phyloP scores from a whole-genome alignment of 2,329 filamentous ascomycete genomes.

The Teratosphaeriaceae sp. region DNA sequence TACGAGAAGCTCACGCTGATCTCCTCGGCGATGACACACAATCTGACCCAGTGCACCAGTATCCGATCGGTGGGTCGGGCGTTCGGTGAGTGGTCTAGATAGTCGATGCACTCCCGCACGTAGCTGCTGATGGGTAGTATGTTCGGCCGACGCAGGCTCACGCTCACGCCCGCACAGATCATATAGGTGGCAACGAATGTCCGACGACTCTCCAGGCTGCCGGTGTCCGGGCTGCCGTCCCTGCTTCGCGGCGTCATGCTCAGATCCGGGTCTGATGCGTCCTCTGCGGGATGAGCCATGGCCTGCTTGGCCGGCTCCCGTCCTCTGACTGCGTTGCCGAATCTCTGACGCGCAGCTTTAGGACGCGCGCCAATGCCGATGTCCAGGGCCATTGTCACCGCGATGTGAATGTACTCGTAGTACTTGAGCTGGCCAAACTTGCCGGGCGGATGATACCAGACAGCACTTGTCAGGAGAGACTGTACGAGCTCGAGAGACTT shows the following conservation, averaged over 20 bases:
- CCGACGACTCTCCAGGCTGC: conserved; percentile 49
- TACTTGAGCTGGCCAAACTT: conserved; percentile 40
- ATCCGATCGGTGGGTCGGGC: conserved; percentile 52
- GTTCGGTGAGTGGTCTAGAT: conserved; percentile 49
- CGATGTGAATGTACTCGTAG: conserved; percentile 48
- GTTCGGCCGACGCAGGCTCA: conserved; percentile 56
- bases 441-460: conserved; percentile 46
- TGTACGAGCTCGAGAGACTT: conserved; percentile 49
- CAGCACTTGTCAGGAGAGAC: conserved; percentile 41
- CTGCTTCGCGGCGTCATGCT: conserved; percentile 17
- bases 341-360: conserved; percentile 8
- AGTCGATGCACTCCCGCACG: conserved; percentile 53
- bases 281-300: conserved; percentile 19
- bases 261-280: conserved; percentile 21
- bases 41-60: conserved; percentile 54
- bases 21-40: conserved; percentile 61
- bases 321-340: conserved; percentile 8
- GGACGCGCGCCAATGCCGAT: conserved; percentile 30
- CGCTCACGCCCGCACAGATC: conserved; percentile 52
- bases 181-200: conserved; percentile 57
- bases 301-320: conserved; percentile 1
- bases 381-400: conserved; percentile 45
- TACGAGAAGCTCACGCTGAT: conserved; percentile 59
- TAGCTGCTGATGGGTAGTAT: conserved; percentile 55
- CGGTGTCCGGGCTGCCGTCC: conserved; percentile 41